Conservation (phyloP, 108 stramenopile genomes). For the Cyclotella atomus region DNA sequence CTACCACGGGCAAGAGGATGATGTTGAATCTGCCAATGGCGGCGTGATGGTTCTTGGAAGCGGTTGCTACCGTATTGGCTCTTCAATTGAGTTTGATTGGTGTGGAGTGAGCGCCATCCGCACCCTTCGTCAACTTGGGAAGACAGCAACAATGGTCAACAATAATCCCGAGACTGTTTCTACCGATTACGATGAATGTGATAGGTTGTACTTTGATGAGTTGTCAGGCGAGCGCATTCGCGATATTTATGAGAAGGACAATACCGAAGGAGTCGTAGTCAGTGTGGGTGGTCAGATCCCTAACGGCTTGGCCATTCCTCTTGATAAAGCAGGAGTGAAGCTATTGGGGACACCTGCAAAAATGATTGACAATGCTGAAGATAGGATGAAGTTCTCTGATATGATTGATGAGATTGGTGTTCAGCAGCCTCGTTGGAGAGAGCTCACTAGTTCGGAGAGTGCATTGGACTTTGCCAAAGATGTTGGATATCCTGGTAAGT, state of each 20-base stretch:
- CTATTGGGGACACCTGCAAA: conserved; percentile 93
- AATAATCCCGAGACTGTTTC: conserved; percentile 99
- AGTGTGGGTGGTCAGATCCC: conserved; percentile 97
- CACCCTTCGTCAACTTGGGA: conserved; percentile 88
- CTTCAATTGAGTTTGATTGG: conserved; percentile 99
- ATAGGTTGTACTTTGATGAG: conserved; percentile 98
- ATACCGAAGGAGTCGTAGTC: conserved; percentile 87
- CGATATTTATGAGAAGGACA: conserved; percentile 95
- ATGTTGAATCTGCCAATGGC: conserved; percentile 83
- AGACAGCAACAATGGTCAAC: conserved; percentile 94
- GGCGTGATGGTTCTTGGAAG: conserved; percentile 96
- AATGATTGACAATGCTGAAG: conserved; percentile 98
- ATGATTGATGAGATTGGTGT: conserved; percentile 97
- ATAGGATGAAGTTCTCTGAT: conserved; percentile 95
- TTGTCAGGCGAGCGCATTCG: conserved; percentile 92
- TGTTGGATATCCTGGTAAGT: conserved; percentile 82
- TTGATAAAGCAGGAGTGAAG: conserved; percentile 90
- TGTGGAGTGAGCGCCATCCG: conserved; percentile 97
- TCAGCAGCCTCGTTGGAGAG: conserved; percentile 95
- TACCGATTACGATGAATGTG: conserved; percentile 99
- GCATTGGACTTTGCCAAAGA: conserved; percentile 92
- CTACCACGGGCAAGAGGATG: conserved; percentile 93
- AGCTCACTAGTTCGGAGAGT: conserved; percentile 83
- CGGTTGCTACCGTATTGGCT: conserved; percentile 98
- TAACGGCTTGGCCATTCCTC: conserved; percentile 94